Evolutionary conservation across 805 yeast genomes (phyloP), one percentile per base, ranked within the genome.

Genomic region (Candida jianshihensis): DNA sequence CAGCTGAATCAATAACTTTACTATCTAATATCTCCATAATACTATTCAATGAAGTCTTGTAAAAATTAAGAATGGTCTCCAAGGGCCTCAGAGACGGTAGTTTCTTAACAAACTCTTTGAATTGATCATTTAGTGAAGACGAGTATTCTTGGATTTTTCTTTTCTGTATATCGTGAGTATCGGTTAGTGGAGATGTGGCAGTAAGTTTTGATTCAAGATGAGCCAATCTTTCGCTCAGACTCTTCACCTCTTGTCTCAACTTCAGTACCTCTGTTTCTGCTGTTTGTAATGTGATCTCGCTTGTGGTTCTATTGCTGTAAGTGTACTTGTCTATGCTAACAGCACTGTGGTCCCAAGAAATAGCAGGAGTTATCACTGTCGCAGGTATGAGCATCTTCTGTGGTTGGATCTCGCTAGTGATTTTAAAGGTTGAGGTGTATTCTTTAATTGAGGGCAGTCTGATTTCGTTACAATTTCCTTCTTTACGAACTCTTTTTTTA

Each of bases 381-480:
- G 16, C 6, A 5, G 32, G 18, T 6, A 20, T 19, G 18, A 14
- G 25, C 5, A 14, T 19, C 25, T 19, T 24, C 18, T 22, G 26
- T 15, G 33, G 26, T 19, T 20, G 33, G 5, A 21, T 31, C 19
- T 21, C 18, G 6, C 21, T 24, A 5, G 31, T 29, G 13, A 29
- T 29, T 19, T 29, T 36, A 36, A 46, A 43, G 3, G 46, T 41
- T 14, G 50, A 39, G 12, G 50, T 42, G 35, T 46, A 40, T 2
- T 41, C 31, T 27, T 38, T 37, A 20, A 46, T 37, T 14, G 51
- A 40, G 21, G 48, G 51, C 10, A 44, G 36, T 26, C 36, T 42
- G 13, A 42, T 35, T 8, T 29, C 31, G 4, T 13, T 14, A 16
- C n/a, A 15, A 4, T 29, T 18, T 19, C 15, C 19, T 7, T 10